Evolutionary conservation across 108 stramenopile genomes (phyloP).

Genomic region (Skeletonema grethae): DNA sequence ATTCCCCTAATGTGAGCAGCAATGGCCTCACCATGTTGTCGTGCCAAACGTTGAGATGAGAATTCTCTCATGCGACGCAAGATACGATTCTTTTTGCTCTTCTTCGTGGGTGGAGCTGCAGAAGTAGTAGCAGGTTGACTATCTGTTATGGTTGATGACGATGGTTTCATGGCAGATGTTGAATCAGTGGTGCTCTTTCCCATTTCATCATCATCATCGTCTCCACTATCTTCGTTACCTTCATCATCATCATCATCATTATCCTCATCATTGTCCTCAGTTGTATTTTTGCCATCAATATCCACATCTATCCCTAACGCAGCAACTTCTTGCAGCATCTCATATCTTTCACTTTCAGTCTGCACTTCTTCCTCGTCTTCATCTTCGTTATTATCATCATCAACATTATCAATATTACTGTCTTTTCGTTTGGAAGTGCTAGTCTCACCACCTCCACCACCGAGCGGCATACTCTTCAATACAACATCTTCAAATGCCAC

Average conservation of each 20-base stretch:
- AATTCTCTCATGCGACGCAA: slow-evolving; percentile 74
- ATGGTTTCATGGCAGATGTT: not conserved
- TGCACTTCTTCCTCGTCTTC: slow-evolving; percentile 22
- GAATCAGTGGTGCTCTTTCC: not conserved
- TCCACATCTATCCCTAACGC: slow-evolving; percentile 37
- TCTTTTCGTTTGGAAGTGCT: slow-evolving; percentile 14
- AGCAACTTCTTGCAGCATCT: slow-evolving; percentile 29
- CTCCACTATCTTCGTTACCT: slow-evolving; percentile 18
- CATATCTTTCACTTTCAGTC: slow-evolving; percentile 36
- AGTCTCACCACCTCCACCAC: not conserved
- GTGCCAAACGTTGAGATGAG: slow-evolving; percentile 67
- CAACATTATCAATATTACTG: slow-evolving; percentile 29
- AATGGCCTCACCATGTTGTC: slow-evolving; percentile 79
- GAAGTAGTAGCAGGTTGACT: not conserved
- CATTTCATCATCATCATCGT: slow-evolving; percentile 3
- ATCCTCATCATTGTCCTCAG: slow-evolving; percentile 23
- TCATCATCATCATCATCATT: slow-evolving; percentile 22
- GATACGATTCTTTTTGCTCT: slow-evolving; percentile 37
- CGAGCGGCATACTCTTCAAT: slow-evolving; percentile 53
- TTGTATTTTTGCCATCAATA: slow-evolving; percentile 4
- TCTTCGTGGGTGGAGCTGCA: slow-evolving; percentile 11
- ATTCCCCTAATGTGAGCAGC: slow-evolving; percentile 73
- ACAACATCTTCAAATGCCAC: slow-evolving; percentile 66
- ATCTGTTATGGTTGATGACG: not conserved
- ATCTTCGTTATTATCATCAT: slow-evolving; percentile 23